A percentile compares a stretch with the other conserved stretches of the same genome.
These are phyloP conservation scores for Encephalitozoon romaleae DNA, from an alignment of 371 early-diverging fungal genomes.

Conservation along the genomic window DNA sequence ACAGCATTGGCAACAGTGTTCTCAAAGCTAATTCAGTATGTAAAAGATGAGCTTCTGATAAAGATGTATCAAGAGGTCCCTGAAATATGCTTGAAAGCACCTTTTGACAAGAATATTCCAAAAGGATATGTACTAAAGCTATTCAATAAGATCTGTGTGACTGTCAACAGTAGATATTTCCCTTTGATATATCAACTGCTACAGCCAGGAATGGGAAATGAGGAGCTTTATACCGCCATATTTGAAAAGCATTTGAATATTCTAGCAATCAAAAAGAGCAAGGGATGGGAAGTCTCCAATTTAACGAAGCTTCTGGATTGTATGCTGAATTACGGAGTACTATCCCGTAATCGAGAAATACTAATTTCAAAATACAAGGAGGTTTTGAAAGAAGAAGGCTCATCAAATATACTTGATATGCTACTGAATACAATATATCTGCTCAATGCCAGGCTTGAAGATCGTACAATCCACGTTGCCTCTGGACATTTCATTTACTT, in stretches of 20 bases:
- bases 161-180: conserved; percentile 1
- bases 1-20: background rate
- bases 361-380: conserved; percentile 9
- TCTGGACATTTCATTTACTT: background rate
- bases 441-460: background rate
- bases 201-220: background rate
- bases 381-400: background rate
- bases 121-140: conserved; percentile 6
- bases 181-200: conserved; percentile 13
- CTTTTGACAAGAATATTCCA: background rate
- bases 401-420: background rate
- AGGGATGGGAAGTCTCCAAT: background rate
- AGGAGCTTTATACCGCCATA: background rate
- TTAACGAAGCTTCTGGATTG: conserved; percentile 7
- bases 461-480: background rate
- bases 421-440: conserved; percentile 6
- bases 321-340: background rate
- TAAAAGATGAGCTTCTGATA: conserved; percentile 11
- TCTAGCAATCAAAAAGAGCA: background rate
- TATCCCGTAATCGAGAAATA: background rate
- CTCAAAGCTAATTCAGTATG: background rate
- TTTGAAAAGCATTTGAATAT: conserved; percentile 33
- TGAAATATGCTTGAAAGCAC: background rate
- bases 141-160: conserved; percentile 5
- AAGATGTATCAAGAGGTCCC: conserved; percentile 41